phyloP scores from a whole-genome alignment of 352 stramenopile species.

The Globisporangium polare region DNA sequence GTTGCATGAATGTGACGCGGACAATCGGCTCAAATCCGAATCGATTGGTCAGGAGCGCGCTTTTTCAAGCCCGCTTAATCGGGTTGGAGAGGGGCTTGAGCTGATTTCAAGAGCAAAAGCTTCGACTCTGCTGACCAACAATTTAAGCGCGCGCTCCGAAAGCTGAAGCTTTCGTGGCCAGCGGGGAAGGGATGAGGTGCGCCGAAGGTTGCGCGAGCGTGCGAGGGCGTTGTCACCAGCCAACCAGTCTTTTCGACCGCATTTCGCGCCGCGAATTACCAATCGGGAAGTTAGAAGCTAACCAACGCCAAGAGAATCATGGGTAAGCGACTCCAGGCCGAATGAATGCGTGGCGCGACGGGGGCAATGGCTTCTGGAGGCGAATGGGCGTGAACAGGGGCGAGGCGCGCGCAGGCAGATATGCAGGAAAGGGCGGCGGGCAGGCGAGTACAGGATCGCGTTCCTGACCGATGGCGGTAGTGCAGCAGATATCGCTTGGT shows the following conservation, averaged over 20 bases:
- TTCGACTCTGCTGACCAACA: neutral
- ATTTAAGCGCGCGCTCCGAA: neutral
- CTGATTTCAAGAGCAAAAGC: neutral
- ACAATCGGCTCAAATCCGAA: slow-evolving; percentile 7
- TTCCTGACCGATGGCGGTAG: neutral
- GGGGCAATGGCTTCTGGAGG: neutral
- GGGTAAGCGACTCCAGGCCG: slow-evolving; percentile 36
- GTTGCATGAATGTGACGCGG: slow-evolving; percentile 11
- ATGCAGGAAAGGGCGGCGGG: slow-evolving; percentile 2
- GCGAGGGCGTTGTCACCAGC: slow-evolving; percentile 32
- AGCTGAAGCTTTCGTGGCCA: slow-evolving; percentile 1
- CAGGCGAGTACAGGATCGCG: neutral
- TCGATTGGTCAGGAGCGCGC: slow-evolving; percentile 26
- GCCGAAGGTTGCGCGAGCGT: slow-evolving; percentile 24
- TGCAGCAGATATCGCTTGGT: neutral
- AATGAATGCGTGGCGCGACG: neutral
- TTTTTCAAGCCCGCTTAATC: slow-evolving; percentile 25
- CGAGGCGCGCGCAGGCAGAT: slow-evolving; percentile 1
- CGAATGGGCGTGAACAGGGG: neutral
- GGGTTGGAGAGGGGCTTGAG: slow-evolving; percentile 4
- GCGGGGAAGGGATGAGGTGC: neutral
- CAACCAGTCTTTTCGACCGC: slow-evolving; percentile 40
- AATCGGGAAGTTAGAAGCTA: slow-evolving; percentile 74
- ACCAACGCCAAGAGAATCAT: slow-evolving; percentile 57
- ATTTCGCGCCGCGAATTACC: slow-evolving; percentile 27